Base-by-base conservation (phyloP, 352 stramenopile species). In the Phytopythium boreale region DNA sequence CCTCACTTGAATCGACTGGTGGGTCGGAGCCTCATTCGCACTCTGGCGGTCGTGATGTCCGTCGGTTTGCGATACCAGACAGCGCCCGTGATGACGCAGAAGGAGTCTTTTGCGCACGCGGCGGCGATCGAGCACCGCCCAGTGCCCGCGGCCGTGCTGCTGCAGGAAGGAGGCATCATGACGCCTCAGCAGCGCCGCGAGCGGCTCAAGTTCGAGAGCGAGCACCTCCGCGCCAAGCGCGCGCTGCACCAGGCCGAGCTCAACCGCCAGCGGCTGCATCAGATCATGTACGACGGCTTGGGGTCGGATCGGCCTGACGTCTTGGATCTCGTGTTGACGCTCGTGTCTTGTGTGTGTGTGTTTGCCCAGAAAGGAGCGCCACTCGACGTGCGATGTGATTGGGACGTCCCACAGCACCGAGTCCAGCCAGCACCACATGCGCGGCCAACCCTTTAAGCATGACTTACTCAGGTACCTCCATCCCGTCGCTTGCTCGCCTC, bases 101-200 rank as follows among this genome's bases (percentile, higher is more conserved):
- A 79, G 55, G 81, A 90, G 19, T 66, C 73, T 0, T 74, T 84
- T 17, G 72, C 59, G n/a, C 74, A 77, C 26, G 67, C 71, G 36
- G 63, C 77, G 0, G 74, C 79, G 61, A 88, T 92, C 44, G 77
- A 80, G 50, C 62, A 84, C 46, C 68, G 65, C 7, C 41, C 58
- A 5, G 72, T 89, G 10, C 83, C 83, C 0, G 27, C 43, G 14
- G 88, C 83, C 0, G 71, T 90, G 17, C 55, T 85, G 56, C 59
- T 94, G 4, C 79, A 77, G n/a, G 83, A 94, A 77, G 56, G 56
- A 31, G 83, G 85, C 0, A 66, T 92, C 22, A 88, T 92, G 80
- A 88, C 72, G 0, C 82, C 85, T 3, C 72, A 83, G 27, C 79
- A 94, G 56, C 78, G 85, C 8, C 80, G 85, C 19, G 83, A 94